Conservation (phyloP, 2,329 filamentous ascomycete genomes). For the Elsinoe arachidis region DNA sequence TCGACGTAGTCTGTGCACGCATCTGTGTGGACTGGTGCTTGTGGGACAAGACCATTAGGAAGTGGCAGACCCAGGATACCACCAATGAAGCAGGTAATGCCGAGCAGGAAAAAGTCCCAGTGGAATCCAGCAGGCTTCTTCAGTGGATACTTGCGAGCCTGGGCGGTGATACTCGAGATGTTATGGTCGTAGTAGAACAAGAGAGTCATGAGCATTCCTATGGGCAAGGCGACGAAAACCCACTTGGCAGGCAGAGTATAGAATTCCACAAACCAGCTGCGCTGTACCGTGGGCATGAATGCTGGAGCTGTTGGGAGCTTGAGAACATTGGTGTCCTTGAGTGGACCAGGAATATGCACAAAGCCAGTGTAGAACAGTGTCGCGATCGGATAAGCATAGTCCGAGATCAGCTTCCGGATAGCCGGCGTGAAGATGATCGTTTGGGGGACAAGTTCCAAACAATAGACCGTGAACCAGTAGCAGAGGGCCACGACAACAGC, state of each 20-base stretch:
- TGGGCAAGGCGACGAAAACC: conserved; percentile 46
- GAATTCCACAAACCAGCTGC: conserved; percentile 45
- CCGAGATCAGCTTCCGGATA: conserved; percentile 40
- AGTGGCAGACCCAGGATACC: conserved; percentile 50
- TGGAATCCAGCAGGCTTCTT: conserved; percentile 53
- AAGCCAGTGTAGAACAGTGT: conserved; percentile 49
- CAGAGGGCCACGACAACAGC: conserved; percentile 43
- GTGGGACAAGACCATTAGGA: conserved; percentile 51
- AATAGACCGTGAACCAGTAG: conserved; percentile 44
- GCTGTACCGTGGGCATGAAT: conserved; percentile 40
- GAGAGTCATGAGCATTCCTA: conserved; percentile 45
- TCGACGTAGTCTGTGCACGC: conserved; percentile 38
- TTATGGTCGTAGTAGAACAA: conserved; percentile 51
- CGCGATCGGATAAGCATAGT: conserved; percentile 46
- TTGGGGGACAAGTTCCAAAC: conserved; percentile 41
- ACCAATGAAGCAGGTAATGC: conserved; percentile 46
- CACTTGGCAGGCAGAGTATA: conserved; percentile 45
- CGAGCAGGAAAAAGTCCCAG: conserved; percentile 53
- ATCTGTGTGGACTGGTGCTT: conserved; percentile 53
- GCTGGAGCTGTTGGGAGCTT: conserved; percentile 37
- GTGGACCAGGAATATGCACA: conserved; percentile 41
- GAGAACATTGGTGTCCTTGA: conserved; percentile 35
- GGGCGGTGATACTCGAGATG: conserved; percentile 49
- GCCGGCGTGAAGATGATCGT: conserved; percentile 38
- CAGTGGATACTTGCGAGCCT: conserved; percentile 48